These are phyloP conservation scores for Pelagomonas calceolata DNA, from an alignment of 108 stramenopile genomes.

Conservation along the genomic window DNA sequence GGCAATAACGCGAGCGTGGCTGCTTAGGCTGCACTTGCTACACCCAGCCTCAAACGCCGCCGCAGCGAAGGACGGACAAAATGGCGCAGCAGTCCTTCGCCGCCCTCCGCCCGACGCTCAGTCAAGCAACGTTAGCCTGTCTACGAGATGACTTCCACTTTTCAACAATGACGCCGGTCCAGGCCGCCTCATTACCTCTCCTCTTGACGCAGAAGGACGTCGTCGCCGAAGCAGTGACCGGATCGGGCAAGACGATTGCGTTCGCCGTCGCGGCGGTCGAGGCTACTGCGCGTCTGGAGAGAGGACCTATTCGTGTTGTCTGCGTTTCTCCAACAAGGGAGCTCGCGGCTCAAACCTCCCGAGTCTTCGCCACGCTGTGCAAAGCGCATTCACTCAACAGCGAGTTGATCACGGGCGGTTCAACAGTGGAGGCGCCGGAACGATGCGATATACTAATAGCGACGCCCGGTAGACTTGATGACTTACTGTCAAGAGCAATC, in stretches of 20 bases:
- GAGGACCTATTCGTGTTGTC: conserved; percentile 26
- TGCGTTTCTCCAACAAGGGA: conserved; percentile 50
- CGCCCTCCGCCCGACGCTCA: too few species aligned
- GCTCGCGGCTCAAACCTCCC: conserved; percentile 40
- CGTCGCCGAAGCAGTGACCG: conserved; percentile 90
- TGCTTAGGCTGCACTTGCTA: too few species aligned
- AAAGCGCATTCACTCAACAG: neutral
- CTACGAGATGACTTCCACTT: conserved; percentile 29
- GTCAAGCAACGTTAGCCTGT: too few species aligned
- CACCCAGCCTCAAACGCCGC: too few species aligned
- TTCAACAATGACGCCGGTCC: conserved; percentile 71
- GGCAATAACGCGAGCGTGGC: too few species aligned
- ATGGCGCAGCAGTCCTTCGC: too few species aligned
- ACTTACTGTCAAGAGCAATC: conserved; percentile 38
- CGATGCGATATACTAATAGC: conserved; percentile 78
- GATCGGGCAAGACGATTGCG: conserved; percentile 92
- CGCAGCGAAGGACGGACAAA: too few species aligned
- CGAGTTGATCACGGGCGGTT: neutral
- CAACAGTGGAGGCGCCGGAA: neutral
- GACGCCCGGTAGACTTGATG: conserved; percentile 90
- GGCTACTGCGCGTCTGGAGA: conserved; percentile 41
- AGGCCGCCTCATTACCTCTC: conserved; percentile 84
- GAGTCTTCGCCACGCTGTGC: conserved; percentile 26
- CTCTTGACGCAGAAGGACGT: conserved; percentile 92
- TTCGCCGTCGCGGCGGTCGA: conserved; percentile 86